Evolutionary conservation across 306 rosid genomes (phyloP).

Genomic region (Casuarina cunninghamiana): DNA sequence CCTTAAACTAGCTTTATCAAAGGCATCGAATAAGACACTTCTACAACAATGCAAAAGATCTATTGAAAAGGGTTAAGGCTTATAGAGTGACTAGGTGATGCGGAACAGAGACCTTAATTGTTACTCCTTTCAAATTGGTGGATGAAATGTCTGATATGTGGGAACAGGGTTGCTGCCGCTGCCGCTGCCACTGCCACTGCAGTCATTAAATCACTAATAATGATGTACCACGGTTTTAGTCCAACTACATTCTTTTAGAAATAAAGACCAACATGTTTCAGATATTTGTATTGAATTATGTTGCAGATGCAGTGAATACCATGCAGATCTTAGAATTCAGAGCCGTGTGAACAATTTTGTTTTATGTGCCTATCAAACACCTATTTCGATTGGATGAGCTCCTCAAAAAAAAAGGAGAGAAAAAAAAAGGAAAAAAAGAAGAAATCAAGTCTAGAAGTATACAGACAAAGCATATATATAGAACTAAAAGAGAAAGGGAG

Average conservation of each 20-base stretch:
- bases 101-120: neutral
- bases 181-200: no score
- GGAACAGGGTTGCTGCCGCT: no score
- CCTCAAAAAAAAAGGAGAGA: neutral
- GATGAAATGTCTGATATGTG: no score
- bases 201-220: no score
- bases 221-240: neutral
- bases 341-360: neutral
- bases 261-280: neutral
- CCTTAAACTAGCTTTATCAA: conserved; percentile 71
- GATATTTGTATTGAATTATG: neutral
- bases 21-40: conserved; percentile 79
- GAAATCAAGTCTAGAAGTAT: no score
- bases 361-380: neutral
- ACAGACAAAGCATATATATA: no score
- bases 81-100: conserved; percentile 42
- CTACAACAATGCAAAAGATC: conserved; percentile 67
- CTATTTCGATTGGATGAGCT: neutral
- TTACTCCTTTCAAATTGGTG: no score
- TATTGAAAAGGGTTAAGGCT: conserved; percentile 67
- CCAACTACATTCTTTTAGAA: conserved; percentile 12
- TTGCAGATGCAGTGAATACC: neutral
- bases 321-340: neutral
- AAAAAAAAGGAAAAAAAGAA: no score
- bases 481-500: no score